Conservation (phyloP, 2,329 filamentous ascomycete genomes). For the Rhynchosporium secalis region DNA sequence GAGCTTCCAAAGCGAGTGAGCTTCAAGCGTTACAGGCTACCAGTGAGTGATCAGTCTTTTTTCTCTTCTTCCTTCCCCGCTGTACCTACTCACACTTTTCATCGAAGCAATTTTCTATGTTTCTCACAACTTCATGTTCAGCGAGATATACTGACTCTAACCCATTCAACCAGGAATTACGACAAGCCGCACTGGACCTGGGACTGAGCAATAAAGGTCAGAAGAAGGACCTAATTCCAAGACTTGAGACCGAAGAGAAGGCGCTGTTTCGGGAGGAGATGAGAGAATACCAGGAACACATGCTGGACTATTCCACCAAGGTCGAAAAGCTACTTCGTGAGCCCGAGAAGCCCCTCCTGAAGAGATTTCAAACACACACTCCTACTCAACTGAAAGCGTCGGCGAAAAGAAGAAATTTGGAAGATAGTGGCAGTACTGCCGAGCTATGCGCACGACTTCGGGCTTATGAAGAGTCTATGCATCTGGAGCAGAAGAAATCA, state of each 20-base stretch:
- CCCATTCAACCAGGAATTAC: not conserved
- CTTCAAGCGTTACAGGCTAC: not conserved
- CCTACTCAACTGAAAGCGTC: not conserved
- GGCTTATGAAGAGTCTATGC: not conserved
- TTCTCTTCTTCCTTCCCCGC: not conserved
- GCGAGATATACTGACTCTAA: not conserved
- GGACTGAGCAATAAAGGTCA: not conserved
- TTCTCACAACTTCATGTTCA: too few relatives aligned
- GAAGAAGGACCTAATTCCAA: slow-evolving; percentile 11
- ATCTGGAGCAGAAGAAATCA: not conserved
- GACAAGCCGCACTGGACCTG: not conserved
- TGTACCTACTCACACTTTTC: too few relatives aligned
- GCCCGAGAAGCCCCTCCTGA: not conserved
- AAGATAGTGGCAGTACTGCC: not conserved
- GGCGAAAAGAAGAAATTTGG: not conserved
- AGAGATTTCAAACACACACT: too few relatives aligned
- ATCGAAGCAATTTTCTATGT: too few relatives aligned
- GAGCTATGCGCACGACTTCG: not conserved
- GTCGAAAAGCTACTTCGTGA: not conserved
- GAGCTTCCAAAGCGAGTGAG: not conserved
- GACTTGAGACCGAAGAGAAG: slow-evolving; percentile 2
- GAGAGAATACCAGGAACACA: slow-evolving; percentile 2
- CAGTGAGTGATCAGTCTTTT: not conserved
- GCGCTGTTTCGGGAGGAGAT: not conserved
- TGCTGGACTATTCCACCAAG: not conserved